A percentile compares a stretch with the other conserved stretches of the same genome.
Evolutionary conservation across 2,329 filamentous ascomycete species (phyloP).

Genomic region (Akanthomyces uredinophilus): DNA sequence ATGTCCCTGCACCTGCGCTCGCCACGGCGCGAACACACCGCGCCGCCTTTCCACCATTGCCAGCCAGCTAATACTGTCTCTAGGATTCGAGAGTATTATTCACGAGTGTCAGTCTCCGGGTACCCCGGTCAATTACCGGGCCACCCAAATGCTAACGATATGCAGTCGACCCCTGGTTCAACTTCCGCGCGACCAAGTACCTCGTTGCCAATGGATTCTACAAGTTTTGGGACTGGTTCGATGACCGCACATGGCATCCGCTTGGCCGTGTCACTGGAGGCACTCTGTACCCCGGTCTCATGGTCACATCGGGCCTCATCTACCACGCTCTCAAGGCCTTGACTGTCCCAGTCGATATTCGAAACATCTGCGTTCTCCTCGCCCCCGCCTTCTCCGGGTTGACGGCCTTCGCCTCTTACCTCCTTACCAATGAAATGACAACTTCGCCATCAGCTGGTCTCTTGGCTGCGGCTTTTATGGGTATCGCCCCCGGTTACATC

Average conservation of each 20-base stretch:
- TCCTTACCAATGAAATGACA: slow-evolving; percentile 95
- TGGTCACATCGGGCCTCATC: slow-evolving; percentile 97
- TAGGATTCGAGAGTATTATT: slow-evolving; percentile 97
- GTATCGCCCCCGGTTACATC: slow-evolving; percentile 95
- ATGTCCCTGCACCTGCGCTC: slow-evolving; percentile 35
- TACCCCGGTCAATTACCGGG: slow-evolving; percentile 15
- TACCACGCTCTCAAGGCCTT: slow-evolving; percentile 89
- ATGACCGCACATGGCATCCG: slow-evolving; percentile 99
- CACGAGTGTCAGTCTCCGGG: slow-evolving; percentile 79
- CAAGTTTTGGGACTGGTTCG: slow-evolving; percentile 99
- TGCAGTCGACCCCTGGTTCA: slow-evolving; percentile 98
- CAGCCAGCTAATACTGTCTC: slow-evolving; percentile 27
- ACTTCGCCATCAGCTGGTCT: slow-evolving; percentile 92
- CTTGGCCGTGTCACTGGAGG: slow-evolving; percentile 96
- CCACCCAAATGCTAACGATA: slow-evolving; percentile 23
- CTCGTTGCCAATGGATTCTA: slow-evolving; percentile 96
- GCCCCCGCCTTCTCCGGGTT: slow-evolving; percentile 92
- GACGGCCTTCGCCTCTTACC: slow-evolving; percentile 87
- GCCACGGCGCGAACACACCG: not conserved
- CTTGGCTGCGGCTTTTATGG: slow-evolving; percentile 92
- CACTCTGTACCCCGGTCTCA: slow-evolving; percentile 96
- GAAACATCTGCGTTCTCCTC: slow-evolving; percentile 96
- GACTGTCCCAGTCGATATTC: slow-evolving; percentile 91
- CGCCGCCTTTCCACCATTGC: not conserved
- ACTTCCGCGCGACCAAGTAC: slow-evolving; percentile 98